These are phyloP conservation scores for Crassisporium funariophilum DNA, from an alignment of 768 basidiomycete genomes.

Conservation along the genomic window DNA sequence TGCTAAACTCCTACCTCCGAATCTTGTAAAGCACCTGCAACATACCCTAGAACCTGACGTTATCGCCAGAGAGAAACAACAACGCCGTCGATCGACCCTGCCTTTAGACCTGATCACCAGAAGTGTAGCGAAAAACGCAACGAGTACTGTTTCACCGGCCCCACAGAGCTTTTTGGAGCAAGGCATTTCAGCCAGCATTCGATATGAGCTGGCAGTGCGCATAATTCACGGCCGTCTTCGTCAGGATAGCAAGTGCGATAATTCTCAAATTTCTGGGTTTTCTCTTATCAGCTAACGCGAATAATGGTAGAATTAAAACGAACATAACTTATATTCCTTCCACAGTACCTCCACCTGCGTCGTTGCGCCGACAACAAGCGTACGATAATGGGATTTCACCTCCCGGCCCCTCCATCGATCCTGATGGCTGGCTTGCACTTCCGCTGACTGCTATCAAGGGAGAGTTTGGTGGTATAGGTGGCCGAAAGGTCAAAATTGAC, in stretches of 20 bases:
- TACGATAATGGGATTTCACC: conserved; percentile 27
- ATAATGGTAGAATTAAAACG: background rate
- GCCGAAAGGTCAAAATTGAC: conserved; percentile 26
- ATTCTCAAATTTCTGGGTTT: background rate
- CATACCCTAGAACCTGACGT: no score
- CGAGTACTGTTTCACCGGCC: background rate
- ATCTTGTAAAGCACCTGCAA: no score
- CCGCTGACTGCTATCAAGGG: conserved; percentile 25
- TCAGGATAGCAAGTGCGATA: background rate
- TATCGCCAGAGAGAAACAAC: no score
- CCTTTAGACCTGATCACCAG: no score
- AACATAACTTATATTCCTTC: conserved; percentile 14
- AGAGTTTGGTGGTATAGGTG: conserved; percentile 23
- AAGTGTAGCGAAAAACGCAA: background rate
- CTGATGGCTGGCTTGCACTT: conserved; percentile 35
- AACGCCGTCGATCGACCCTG: no score
- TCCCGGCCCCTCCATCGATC: conserved; percentile 33
- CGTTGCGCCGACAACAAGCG: conserved; percentile 31
- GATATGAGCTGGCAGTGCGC: background rate
- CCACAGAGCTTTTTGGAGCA: background rate
- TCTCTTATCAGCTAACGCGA: background rate
- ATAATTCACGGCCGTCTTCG: background rate
- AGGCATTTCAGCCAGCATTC: background rate
- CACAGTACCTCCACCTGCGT: conserved; percentile 30
- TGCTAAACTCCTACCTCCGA: no score